Percentiles rank a stretch among this genome's conserved stretches.
phyloP scores from a whole-genome alignment of 2,329 filamentous ascomycete species.

The Cytospora schulzeri region DNA sequence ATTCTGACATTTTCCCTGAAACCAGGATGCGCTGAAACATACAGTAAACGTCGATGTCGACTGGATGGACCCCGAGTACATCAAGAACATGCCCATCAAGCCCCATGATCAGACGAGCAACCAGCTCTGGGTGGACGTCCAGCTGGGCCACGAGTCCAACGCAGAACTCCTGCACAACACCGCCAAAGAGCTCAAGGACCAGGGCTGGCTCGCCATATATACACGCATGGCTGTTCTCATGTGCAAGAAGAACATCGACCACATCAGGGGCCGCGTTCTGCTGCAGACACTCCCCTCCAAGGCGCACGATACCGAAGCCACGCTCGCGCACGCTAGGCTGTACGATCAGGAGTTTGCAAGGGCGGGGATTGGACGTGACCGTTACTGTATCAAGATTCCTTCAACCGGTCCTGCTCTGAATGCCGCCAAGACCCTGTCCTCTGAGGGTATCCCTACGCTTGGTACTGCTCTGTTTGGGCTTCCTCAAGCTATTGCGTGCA shows the following conservation, averaged over 20 bases:
- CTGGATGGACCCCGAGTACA: conserved; percentile 53
- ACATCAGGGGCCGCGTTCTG: conserved; percentile 50
- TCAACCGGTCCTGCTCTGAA: conserved; percentile 50
- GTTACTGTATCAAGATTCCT: conserved; percentile 55
- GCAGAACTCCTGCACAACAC: conserved; percentile 44
- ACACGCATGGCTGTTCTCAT: conserved; percentile 50
- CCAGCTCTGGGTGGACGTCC: conserved; percentile 50
- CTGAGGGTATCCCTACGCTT: conserved; percentile 49
- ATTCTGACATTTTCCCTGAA: background rate
- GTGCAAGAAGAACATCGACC: conserved; percentile 49
- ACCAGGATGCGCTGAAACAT: background rate
- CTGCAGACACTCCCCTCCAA: conserved; percentile 50
- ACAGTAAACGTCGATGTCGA: conserved; percentile 54
- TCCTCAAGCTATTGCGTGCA: conserved; percentile 51
- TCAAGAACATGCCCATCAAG: conserved; percentile 46
- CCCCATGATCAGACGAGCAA: conserved; percentile 55
- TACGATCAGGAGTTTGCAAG: conserved; percentile 50
- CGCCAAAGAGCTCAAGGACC: conserved; percentile 45
- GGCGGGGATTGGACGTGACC: conserved; percentile 47
- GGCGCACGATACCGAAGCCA: conserved; percentile 48
- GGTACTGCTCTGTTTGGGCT: conserved; percentile 51
- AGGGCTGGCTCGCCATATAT: conserved; percentile 52
- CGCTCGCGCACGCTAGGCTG: conserved; percentile 48
- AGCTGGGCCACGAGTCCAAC: conserved; percentile 48
- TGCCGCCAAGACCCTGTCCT: conserved; percentile 45